These are phyloP conservation scores for Cinchona pubescens DNA, from an alignment of 257 asterid species.

Conservation along the genomic window DNA sequence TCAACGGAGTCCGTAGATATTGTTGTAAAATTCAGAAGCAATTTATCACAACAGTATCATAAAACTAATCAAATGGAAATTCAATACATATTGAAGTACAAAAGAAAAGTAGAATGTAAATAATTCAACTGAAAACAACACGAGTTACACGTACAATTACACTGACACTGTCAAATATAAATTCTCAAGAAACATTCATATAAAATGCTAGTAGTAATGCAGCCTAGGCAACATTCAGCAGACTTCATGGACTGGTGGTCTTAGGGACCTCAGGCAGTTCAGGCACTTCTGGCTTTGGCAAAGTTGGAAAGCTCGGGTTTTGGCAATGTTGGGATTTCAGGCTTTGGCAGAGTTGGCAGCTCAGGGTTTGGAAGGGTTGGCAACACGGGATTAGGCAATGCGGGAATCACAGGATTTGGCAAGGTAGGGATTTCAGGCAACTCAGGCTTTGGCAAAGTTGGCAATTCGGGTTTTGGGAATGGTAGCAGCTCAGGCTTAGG, in stretches of 20 bases:
- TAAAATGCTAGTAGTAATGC: not conserved
- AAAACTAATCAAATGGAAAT: slow-evolving; percentile 1
- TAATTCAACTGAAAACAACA: not conserved
- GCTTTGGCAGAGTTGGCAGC: slow-evolving; percentile 24
- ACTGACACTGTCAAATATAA: not conserved
- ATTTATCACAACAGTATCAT: not conserved
- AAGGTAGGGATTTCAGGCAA: slow-evolving; percentile 25
- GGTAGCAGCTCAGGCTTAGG: slow-evolving; percentile 27
- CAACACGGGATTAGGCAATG: slow-evolving; percentile 21
- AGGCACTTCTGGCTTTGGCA: slow-evolving; percentile 26
- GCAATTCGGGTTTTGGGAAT: slow-evolving; percentile 17
- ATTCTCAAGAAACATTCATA: not conserved
- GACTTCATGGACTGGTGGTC: slow-evolving; percentile 13
- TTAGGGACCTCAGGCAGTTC: not conserved
- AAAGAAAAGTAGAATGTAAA: not conserved
- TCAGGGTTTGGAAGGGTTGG: slow-evolving; percentile 29
- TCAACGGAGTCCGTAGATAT: not conserved
- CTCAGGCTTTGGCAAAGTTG: slow-evolving; percentile 24
- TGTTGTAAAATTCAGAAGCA: not conserved
- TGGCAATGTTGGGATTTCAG: slow-evolving; percentile 25
- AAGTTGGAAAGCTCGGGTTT: slow-evolving; percentile 22
- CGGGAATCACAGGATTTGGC: slow-evolving; percentile 29
- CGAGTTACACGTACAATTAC: not conserved
- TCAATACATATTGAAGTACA: not conserved
- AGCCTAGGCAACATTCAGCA: not conserved